Conservation (phyloP, 2,329 filamentous ascomycete genomes). For the Grosmannia serpens region DNA sequence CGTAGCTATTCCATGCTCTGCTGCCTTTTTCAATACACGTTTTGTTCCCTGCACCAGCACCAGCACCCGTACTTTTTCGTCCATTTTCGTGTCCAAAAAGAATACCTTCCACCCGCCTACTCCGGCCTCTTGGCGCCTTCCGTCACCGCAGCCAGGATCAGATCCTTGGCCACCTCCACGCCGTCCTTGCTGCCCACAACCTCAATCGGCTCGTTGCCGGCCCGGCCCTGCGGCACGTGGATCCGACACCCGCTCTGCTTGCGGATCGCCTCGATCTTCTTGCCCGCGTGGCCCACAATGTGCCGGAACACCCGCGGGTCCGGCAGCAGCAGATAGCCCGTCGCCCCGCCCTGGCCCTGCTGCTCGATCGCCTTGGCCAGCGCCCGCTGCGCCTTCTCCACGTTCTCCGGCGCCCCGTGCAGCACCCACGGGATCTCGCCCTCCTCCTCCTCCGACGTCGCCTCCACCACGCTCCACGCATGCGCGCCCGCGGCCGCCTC, state of each 20-base stretch:
- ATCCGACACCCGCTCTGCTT: slow-evolving; percentile 90
- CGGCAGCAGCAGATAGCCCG: slow-evolving; percentile 79
- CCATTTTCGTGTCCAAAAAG: slow-evolving; percentile 2
- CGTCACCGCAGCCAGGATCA: slow-evolving; percentile 75
- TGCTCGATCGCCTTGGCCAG: slow-evolving; percentile 59
- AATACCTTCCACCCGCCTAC: neutral
- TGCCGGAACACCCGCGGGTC: slow-evolving; percentile 83
- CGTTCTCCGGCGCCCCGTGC: slow-evolving; percentile 62
- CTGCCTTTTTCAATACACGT: neutral
- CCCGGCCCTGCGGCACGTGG: slow-evolving; percentile 63
- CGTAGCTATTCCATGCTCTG: neutral
- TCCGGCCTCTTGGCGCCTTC: slow-evolving; percentile 29
- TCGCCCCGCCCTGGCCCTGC: slow-evolving; percentile 60
- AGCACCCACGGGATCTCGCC: slow-evolving; percentile 85
- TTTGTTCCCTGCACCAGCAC: neutral
- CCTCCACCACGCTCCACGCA: slow-evolving; percentile 73
- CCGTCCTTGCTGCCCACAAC: slow-evolving; percentile 70
- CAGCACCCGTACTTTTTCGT: neutral
- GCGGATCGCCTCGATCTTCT: slow-evolving; percentile 85
- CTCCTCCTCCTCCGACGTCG: slow-evolving; percentile 35
- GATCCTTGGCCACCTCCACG: slow-evolving; percentile 74
- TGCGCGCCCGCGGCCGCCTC: slow-evolving; percentile 53
- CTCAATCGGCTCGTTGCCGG: slow-evolving; percentile 69
- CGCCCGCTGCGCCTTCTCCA: slow-evolving; percentile 68
- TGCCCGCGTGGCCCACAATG: slow-evolving; percentile 80